Conservation (phyloP, 1,284 basidiomycete genomes). For the Caloboletus inedulis region DNA sequence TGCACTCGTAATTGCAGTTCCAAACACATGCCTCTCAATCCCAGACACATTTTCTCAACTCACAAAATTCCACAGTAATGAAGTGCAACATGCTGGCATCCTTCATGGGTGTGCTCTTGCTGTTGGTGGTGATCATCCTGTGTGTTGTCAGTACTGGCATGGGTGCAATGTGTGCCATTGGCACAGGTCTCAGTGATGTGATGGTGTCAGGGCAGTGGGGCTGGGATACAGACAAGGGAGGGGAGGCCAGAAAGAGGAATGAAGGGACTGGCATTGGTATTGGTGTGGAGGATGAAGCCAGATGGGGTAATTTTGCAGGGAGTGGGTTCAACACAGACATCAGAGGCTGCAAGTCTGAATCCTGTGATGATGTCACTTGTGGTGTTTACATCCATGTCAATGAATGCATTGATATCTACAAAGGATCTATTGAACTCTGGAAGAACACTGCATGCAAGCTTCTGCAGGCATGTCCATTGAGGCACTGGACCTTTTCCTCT, state of each 20-base stretch:
- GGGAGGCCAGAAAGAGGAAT: background rate
- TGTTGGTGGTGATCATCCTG: constrained; percentile 96
- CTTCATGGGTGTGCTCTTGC: constrained; percentile 84
- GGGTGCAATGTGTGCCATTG: constrained; percentile 50
- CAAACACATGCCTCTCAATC: constrained; percentile 35
- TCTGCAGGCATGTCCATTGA: background rate
- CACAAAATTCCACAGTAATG: constrained; percentile 86
- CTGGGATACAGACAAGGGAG: constrained; percentile 37
- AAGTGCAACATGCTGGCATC: constrained; percentile 92
- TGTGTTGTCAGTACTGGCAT: constrained; percentile 72
- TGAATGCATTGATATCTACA: background rate
- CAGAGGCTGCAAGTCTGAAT: background rate
- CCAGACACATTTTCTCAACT: constrained; percentile 70
- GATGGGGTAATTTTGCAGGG: constrained; percentile 24
- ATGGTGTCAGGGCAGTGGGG: constrained; percentile 64
- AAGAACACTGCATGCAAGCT: background rate
- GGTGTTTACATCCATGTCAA: background rate
- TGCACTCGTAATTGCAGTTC: constrained; percentile 3
- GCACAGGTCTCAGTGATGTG: constrained; percentile 56
- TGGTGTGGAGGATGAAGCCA: constrained; percentile 26
- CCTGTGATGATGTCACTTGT: background rate
- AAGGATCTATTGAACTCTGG: constrained; percentile 1
- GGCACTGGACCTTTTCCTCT: constrained; percentile 81
- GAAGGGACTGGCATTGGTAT: constrained; percentile 1
- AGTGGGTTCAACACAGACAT: background rate